Percentiles rank a stretch among this genome's conserved stretches.
Conservation (phyloP, 2,329 filamentous ascomycete species). For the Cryoendolithus antarcticus region DNA sequence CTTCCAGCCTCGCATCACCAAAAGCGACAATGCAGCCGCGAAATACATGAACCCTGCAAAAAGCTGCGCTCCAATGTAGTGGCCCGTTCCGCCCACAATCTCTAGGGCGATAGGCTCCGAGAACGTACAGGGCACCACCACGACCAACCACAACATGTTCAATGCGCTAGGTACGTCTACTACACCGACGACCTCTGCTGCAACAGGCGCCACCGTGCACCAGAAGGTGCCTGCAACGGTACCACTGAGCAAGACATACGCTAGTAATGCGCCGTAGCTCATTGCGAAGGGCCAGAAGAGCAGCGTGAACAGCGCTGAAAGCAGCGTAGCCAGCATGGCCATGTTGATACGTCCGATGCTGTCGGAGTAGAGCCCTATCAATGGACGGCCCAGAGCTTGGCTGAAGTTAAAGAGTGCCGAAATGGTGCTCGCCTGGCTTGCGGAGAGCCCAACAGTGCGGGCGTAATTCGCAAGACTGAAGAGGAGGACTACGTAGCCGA, state of each 20-base stretch:
- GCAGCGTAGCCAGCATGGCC: slow-evolving; percentile 50
- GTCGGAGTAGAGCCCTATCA: slow-evolving; percentile 63
- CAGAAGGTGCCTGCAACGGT: slow-evolving; percentile 59
- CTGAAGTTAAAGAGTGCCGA: slow-evolving; percentile 61
- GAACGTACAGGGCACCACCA: slow-evolving; percentile 59
- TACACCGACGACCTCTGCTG: slow-evolving; percentile 62
- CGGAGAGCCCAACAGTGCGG: slow-evolving; percentile 51
- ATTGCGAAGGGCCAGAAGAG: slow-evolving; percentile 63
- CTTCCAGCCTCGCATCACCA: slow-evolving; percentile 49
- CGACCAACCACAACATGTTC: slow-evolving; percentile 58
- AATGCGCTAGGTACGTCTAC: slow-evolving; percentile 55
- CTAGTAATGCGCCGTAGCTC: slow-evolving; percentile 54
- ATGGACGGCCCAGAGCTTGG: slow-evolving; percentile 55
- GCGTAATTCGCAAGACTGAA: slow-evolving; percentile 68
- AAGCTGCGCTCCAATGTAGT: slow-evolving; percentile 46
- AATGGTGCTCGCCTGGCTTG: slow-evolving; percentile 56
- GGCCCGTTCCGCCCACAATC: slow-evolving; percentile 36
- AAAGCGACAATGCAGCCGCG: slow-evolving; percentile 40
- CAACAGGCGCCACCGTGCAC: slow-evolving; percentile 52
- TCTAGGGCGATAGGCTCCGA: slow-evolving; percentile 44
- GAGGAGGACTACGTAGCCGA: slow-evolving; percentile 65
- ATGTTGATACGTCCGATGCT: slow-evolving; percentile 61
- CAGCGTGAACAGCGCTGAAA: slow-evolving; percentile 52
- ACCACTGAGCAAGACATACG: slow-evolving; percentile 57
- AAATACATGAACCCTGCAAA: slow-evolving; percentile 52